Percentiles rank a stretch among this genome's conserved stretches.
These are phyloP conservation scores for Blastobotrys petasosporus DNA, from an alignment of 1,139 yeast species.

Conservation along the genomic window DNA sequence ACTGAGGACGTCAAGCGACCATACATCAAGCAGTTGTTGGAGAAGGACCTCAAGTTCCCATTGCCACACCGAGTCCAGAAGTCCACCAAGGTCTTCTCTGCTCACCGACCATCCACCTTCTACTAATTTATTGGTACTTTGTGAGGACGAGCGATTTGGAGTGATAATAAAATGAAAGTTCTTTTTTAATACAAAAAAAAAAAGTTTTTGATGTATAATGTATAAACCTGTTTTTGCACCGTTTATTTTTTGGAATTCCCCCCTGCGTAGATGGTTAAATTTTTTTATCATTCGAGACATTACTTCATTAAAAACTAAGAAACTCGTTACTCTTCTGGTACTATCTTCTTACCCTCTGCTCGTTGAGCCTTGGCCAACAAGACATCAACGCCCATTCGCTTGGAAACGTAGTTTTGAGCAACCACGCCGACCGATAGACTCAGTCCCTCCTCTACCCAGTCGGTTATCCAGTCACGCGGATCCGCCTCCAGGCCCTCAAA, in stretches of 20 bases:
- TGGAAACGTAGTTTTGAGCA: conserved; percentile 85
- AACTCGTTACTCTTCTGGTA: not conserved
- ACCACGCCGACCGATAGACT: conserved; percentile 74
- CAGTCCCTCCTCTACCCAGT: conserved; percentile 83
- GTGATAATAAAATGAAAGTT: not conserved
- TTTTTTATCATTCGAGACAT: too few species aligned
- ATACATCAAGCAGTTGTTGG: conserved; percentile 94
- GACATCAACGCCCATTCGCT: conserved; percentile 66
- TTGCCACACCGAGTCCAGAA: conserved; percentile 98
- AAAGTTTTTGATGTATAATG: conserved; percentile 6
- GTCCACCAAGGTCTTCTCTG: conserved; percentile 79
- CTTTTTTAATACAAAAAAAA: conserved; percentile 4
- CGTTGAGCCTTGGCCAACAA: conserved; percentile 8
- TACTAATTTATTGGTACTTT: conserved; percentile 46
- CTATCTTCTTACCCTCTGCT: conserved; percentile 4
- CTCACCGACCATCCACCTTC: conserved; percentile 95
- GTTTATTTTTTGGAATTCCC: too few species aligned
- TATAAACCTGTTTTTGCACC: not conserved
- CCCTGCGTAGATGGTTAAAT: not conserved
- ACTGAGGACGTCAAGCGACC: conserved; percentile 98
- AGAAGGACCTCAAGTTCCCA: conserved; percentile 98
- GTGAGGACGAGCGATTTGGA: not conserved
- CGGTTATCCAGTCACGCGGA: conserved; percentile 93
- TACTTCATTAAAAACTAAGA: not conserved
- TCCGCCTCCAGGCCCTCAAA: conserved; percentile 46